Evolutionary conservation across 176 grass and related monocot genomes (phyloP), one percentile per base, ranked within the genome.

Genomic region (Saccharum spontaneum): DNA sequence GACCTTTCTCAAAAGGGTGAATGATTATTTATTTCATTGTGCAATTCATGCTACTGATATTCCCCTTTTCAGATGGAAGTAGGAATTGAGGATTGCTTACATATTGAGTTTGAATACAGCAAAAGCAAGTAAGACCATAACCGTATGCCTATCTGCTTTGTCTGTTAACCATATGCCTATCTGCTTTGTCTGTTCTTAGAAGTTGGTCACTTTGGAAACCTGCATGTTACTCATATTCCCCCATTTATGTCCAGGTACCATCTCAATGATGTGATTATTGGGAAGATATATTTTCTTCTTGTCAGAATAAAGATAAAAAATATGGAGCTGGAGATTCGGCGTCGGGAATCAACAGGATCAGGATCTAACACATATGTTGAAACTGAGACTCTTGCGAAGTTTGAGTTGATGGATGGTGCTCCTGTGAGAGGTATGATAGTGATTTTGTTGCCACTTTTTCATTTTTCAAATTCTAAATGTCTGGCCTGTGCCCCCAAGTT

Each of bases 241-340:
- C 46, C n/a, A n/a, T 71, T 72, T 63, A 45, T 85, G 3, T 89
- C 26, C 77, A 94, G 94, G 85, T 97, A 97, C 91, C 94, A 97
- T 84, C 81, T 97, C 76, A 97, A 92, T 81, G 94, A 97, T 90
- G 90, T 97, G 24, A 97, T 97, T 81, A 82, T 97, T 68, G 91
- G 94, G 61, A 97, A 99, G 78, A 99, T 99, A 78, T 99, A 94
- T 80, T 99, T 99, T 84, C 94, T 99, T 87, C 88, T 99, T 52
- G 97, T 99, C 34, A 97, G 94, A 87, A 99, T 99, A 89, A 99
- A 99, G 71, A 94, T 99, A 83, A 94, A 97, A 84, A 97, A 94
- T 66, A 94, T 97, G 92, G 94, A 97, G 20, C 54, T 97, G 48
- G 94, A 97, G 77, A 94, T 97, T 82, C 87, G 94, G 70, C 90